Percentiles rank a stretch among this genome's conserved stretches.
Evolutionary conservation across 2,329 filamentous ascomycete species (phyloP).

Genomic region (Ophiostoma himal-ulmi): DNA sequence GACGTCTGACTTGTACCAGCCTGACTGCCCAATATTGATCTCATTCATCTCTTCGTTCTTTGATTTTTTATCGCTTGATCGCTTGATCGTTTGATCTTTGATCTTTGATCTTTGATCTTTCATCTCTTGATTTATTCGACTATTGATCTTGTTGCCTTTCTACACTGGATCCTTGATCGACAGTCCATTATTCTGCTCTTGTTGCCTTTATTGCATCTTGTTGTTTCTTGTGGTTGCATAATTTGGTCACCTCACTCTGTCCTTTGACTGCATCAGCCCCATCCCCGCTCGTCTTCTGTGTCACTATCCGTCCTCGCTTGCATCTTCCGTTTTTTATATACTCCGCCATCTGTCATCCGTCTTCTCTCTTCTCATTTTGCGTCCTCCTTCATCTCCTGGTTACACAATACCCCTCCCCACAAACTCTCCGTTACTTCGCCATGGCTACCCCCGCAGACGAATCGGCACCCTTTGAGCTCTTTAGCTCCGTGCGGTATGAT

Average conservation of each 20-base stretch:
- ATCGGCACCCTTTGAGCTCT: conserved; percentile 38
- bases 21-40: not conserved
- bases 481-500: conserved; percentile 70
- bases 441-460: conserved; percentile 31
- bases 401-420: not conserved
- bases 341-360: not conserved
- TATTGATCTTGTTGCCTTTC: too few species aligned
- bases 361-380: not conserved
- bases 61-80: too few species aligned
- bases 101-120: not conserved
- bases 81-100: not conserved
- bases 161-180: too few species aligned
- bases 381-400: not conserved
- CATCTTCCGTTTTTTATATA: not conserved
- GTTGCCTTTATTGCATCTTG: not conserved
- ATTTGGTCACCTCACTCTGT: not conserved
- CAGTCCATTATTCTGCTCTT: not conserved
- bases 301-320: not conserved
- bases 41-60: not conserved
- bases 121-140: too few species aligned
- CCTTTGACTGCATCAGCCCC: not conserved
- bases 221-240: not conserved
- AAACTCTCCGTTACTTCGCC: not conserved
- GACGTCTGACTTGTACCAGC: conserved; percentile 3
- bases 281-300: not conserved